Evolutionary conservation across 2,329 filamentous ascomycete genomes (phyloP), one percentile per base, ranked within the genome.

Genomic region (Claviceps pusilla): DNA sequence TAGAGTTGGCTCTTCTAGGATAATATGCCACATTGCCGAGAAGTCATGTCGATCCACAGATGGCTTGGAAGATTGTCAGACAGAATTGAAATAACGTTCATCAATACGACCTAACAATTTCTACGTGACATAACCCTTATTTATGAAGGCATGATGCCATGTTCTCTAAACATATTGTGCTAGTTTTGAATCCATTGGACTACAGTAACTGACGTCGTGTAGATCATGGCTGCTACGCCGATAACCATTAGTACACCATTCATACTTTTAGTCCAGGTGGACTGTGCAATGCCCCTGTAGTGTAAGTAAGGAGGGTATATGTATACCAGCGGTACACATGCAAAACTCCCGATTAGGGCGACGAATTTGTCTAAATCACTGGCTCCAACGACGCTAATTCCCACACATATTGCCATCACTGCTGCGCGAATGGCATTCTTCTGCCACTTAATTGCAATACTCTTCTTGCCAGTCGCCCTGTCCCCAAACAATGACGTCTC

Each of bases 291-390:
- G 4, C 81, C 84, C 61, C 76, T 80, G 68, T 80, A 84, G 65
- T 89, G 86, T 62, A 89, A 63, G 57, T 76, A 82, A 0, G 86
- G 77, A 47, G 86, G 85, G 63, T 88, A 89, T 56, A 89, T 85
- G 67, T 88, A 89, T 11, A 89, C 84, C 58, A 89, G 68, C 14
- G 85, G 85, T 53, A 89, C 82, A 60, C 85, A 89, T 2, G 84
- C 84, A 62, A 86, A 81, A 42, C 79, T 83, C 12, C 85, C 85
- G 58, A 88, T 87, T 49, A 89, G 69, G 0, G 84, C 81, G 12
- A 89, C 84, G 59, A 88, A 88, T 57, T 84, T 82, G 67, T 89
- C 84, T 57, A 89, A 70, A 64, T 87, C 82, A 46, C 76, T 80
- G 0, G 84, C 82, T 16, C 84, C 84, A 1, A 80, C 60, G 12